These are phyloP conservation scores for Vigna unguiculata DNA, from an alignment of 306 rosid species.

Conservation along the genomic window DNA sequence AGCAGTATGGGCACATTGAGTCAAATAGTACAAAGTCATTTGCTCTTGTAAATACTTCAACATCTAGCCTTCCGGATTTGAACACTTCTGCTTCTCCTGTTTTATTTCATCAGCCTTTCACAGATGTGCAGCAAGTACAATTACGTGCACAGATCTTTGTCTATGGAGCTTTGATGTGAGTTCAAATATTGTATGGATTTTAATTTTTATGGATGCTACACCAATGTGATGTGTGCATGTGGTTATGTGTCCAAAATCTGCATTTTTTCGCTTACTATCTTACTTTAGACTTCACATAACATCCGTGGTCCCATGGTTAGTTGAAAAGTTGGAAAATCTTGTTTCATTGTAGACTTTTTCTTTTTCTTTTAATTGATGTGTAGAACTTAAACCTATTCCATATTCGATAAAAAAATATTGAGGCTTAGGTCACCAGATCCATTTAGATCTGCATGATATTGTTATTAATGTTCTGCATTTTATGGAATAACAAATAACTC, in stretches of 20 bases:
- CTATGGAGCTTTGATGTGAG: slow-evolving; percentile 99
- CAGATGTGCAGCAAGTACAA: slow-evolving; percentile 97
- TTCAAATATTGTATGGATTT: slow-evolving; percentile 38
- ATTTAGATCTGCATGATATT: slow-evolving; percentile 34
- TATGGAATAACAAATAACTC: slow-evolving; percentile 25
- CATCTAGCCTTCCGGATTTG: slow-evolving; percentile 89
- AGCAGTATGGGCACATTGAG: slow-evolving; percentile 71
- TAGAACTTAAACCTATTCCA: slow-evolving; percentile 11
- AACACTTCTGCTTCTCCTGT: slow-evolving; percentile 80
- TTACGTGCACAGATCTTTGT: slow-evolving; percentile 99
- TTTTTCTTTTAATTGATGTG: slow-evolving; percentile 15
- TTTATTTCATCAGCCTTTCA: slow-evolving; percentile 89
- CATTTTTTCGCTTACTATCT: slow-evolving; percentile 29
- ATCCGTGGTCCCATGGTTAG: not conserved
- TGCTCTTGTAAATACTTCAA: slow-evolving; percentile 63
- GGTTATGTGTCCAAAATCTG: slow-evolving; percentile 16
- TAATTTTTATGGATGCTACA: slow-evolving; percentile 24
- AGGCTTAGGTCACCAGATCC: slow-evolving; percentile 14
- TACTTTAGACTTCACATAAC: not conserved
- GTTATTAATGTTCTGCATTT: slow-evolving; percentile 15
- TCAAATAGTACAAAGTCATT: slow-evolving; percentile 63
- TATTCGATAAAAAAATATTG: slow-evolving; percentile 22
- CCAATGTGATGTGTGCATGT: slow-evolving; percentile 22
- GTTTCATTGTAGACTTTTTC: slow-evolving; percentile 6
- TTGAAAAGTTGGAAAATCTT: slow-evolving; percentile 9